phyloP scores from a whole-genome alignment of 2,329 filamentous ascomycete species.

The Epicoccum sorghinum region DNA sequence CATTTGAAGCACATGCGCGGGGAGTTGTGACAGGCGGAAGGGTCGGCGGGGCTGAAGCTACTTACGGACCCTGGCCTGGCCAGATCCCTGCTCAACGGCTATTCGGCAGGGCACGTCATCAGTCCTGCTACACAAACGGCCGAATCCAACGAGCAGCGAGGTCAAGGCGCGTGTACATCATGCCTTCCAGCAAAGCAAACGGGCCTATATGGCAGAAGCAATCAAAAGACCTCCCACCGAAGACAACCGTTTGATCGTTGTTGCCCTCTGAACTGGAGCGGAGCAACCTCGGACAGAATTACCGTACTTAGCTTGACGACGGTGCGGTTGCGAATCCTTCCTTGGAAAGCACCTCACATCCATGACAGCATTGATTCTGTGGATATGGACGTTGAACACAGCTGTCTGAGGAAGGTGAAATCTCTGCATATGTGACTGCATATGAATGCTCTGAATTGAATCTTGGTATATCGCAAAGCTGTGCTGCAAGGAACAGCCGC shows the following conservation, averaged over 20 bases:
- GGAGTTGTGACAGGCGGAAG: conserved; percentile 12
- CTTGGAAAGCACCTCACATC: not conserved
- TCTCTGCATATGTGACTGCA: too few relatives aligned
- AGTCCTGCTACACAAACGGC: not conserved
- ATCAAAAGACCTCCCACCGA: not conserved
- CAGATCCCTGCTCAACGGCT: conserved; percentile 15
- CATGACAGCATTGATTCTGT: not conserved
- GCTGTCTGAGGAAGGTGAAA: too few relatives aligned
- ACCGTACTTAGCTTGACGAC: too few relatives aligned
- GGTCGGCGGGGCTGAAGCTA: conserved; percentile 17
- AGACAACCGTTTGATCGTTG: not conserved
- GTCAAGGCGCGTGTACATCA: not conserved
- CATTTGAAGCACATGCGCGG: conserved; percentile 12
- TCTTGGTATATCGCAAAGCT: too few relatives aligned
- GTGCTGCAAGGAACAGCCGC: too few relatives aligned
- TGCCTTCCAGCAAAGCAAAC: not conserved
- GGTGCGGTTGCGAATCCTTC: not conserved
- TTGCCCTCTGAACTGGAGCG: too few relatives aligned
- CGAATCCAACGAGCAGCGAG: not conserved
- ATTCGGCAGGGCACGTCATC: conserved; percentile 13
- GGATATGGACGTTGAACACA: too few relatives aligned
- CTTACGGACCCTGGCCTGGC: conserved; percentile 6
- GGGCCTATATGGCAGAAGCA: not conserved
- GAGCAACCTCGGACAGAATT: too few relatives aligned
- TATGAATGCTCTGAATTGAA: too few relatives aligned